Evolutionary conservation across 805 yeast species (phyloP), one percentile per base, ranked within the genome.

Genomic region (Candida broadrunensis): DNA sequence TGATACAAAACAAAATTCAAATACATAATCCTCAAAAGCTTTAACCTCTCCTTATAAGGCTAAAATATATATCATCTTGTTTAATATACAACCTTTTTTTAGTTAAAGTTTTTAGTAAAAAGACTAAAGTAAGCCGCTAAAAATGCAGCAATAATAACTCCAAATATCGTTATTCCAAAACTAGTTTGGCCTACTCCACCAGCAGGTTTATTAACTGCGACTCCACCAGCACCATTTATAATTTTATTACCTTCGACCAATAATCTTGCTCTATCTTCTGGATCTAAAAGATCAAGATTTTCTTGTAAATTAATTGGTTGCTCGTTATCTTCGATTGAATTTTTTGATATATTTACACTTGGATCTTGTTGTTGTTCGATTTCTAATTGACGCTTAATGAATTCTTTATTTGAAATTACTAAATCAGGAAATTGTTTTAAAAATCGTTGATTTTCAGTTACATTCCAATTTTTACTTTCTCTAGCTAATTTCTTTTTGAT

Each of bases 341-440:
- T 31, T 47, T 49, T 45, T 43, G 48, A 48, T 46, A 51, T 35
- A 23, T 35, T 35, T 41, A 34, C 30, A 34, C 30, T 29, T 16
- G 33, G 41, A 12, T 25, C 25, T 32, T 21, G 33, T 41, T 36
- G 42, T 38, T 43, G 48, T 41, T 45, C 52, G 31, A 45, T 41
- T 33, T 54, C 55, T 13, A 47, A 46, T 27, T 43, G 49, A 23
- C 42, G 47, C 36, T 41, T 48, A 30, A 69, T 52, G 25, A 67
- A 72, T 21, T 36, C 39, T 39, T 54, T 54, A 52, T 77, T 78
- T 45, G 65, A 60, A 15, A 61, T 70, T 12, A 73, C 75, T 35
- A 80, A 56, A n/a, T 87, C 95, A 1, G 89, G 85, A 58, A 90
- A 91, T 20, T 82, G 77, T 44, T 64, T 60, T 19, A 50, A 55